Evolutionary conservation across 768 basidiomycete genomes (phyloP), one percentile per base, ranked within the genome.

Genomic region (Boletellus emodensis): DNA sequence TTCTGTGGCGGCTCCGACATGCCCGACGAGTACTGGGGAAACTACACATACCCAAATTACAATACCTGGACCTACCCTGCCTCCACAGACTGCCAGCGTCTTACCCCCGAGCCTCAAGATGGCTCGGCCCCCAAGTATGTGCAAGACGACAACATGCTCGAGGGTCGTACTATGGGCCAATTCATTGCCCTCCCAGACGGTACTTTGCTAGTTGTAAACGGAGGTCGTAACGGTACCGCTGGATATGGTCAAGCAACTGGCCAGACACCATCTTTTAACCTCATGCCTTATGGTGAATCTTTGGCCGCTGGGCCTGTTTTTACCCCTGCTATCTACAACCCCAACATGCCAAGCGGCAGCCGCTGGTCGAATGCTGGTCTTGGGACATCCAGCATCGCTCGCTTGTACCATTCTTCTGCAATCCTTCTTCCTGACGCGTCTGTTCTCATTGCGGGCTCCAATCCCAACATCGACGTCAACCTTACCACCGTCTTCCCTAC

Each of bases 1-100:
- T 94, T 97, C 71, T 98, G 94, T 60, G 94, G 94, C 48, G 95
- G 95, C 18, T 81, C 81, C 14, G 76, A 86, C 64, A 85, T 95
- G 79, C 73, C 83, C 10, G 85, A 85, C 37, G 72, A 76, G 20
- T 73, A 73, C 33, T 97, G 84, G 78, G 91, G 90, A 48, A 82
- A 90, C 66, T 93, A 92, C 63, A 75, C 82, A 0, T 80, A 63
- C 63, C 87, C 90, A 1, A 75, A 75, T 52, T 81, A 83, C 66
- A 81, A 92, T 67, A 89, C 88, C 1, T 90, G 81, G 82, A 69
- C 77, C 14, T 77, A 81, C 54, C 85, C 86, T 13, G 84, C 88
- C 12, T 86, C 85, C 4, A 55, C 68, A 22, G 83, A 87, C 60
- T 91, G 88, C 68, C 88, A 89, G 53, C 79, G 87, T 22, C 84